Conservation (phyloP, 2,329 filamentous ascomycete genomes). For the Herpotrichia juniperi region DNA sequence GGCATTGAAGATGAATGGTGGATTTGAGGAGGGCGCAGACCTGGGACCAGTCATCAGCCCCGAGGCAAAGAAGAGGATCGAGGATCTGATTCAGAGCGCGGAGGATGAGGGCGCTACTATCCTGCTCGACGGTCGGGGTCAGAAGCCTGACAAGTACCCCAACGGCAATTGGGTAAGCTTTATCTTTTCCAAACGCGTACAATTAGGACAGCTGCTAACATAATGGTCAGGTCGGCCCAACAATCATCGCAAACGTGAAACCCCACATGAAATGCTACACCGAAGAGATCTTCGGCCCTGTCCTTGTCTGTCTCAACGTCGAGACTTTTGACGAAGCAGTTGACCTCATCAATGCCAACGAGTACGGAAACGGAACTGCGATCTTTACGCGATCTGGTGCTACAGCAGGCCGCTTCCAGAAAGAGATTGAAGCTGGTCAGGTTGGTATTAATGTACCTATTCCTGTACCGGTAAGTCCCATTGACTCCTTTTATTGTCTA, state of each 20-base stretch:
- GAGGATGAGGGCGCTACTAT: conserved; percentile 83
- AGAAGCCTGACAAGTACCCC: conserved; percentile 80
- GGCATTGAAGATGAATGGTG: conserved; percentile 75
- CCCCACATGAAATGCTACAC: conserved; percentile 82
- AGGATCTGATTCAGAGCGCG: conserved; percentile 75
- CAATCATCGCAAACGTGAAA: conserved; percentile 81
- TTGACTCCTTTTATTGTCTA: too few relatives aligned
- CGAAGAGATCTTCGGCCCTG: conserved; percentile 86
- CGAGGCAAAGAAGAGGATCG: conserved; percentile 79
- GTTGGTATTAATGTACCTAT: conserved; percentile 87
- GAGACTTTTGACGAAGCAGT: conserved; percentile 81
- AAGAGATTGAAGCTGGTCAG: conserved; percentile 82
- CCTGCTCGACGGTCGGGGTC: conserved; percentile 79
- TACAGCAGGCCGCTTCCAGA: conserved; percentile 78
- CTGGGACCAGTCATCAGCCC: conserved; percentile 83
- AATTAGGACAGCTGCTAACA: conserved; percentile 19
- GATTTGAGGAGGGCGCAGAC: conserved; percentile 80
- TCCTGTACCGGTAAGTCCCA: conserved; percentile 57
- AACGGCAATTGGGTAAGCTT: conserved; percentile 75
- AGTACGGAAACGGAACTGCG: conserved; percentile 85
- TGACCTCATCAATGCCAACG: conserved; percentile 81
- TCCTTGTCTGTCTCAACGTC: conserved; percentile 80
- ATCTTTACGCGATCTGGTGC: conserved; percentile 82
- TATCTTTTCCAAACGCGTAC: too few relatives aligned
- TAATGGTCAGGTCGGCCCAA: conserved; percentile 70